Base-by-base conservation (phyloP, 2,329 filamentous ascomycete genomes). In the Diaporthe batatas region DNA sequence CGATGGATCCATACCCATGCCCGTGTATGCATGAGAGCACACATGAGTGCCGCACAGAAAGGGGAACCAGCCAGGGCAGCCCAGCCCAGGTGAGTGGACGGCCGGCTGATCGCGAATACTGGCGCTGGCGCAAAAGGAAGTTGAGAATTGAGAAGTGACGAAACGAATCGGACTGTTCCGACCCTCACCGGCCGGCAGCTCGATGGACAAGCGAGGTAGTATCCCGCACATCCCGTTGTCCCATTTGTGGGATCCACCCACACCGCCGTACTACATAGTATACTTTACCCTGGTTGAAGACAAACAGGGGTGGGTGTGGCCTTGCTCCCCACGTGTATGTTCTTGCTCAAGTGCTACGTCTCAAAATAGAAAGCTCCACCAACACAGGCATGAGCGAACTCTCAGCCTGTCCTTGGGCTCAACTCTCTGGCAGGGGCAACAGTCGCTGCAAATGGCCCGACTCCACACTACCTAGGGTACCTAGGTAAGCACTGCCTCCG, bases 211-310 rank as follows among this genome's bases (percentile, higher is more conserved):
- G 59, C 42, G 59, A 65, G 59, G 59, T 65, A 51, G 44, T 42
- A 65, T 65, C 59, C 59, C 59, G 59, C 44, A 23, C 59, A 36
- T 49, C 42, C 59, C 59, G 59, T 18, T 32, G 42, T 64, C 58
- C 58, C 58, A 64, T 64, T 47, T 64, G 32, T 64, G 58, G 39
- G 58, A n/a, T 62, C 58, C 58, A 23, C 25, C n/a, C 58, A 34
- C 23, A 64, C 58, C 39, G 29, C 47, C 42, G 58, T 47, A 64
- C n/a, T n/a, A n/a, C n/a, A n/a, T n/a, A n/a, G n/a, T n/a, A n/a
- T 64, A 64, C 32, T 29, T n/a, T 25, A 1, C 12, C n/a, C 8
- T 14, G 29, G 34, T 39, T 39, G 3, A 16, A 65, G 12, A 34
- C 32, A 32, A 2, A 21, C 59, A 65, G 59, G 59, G 59, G n/a